Evolutionary conservation across 257 asterid genomes (phyloP).

Genomic region (Voacanga thouarsii): DNA sequence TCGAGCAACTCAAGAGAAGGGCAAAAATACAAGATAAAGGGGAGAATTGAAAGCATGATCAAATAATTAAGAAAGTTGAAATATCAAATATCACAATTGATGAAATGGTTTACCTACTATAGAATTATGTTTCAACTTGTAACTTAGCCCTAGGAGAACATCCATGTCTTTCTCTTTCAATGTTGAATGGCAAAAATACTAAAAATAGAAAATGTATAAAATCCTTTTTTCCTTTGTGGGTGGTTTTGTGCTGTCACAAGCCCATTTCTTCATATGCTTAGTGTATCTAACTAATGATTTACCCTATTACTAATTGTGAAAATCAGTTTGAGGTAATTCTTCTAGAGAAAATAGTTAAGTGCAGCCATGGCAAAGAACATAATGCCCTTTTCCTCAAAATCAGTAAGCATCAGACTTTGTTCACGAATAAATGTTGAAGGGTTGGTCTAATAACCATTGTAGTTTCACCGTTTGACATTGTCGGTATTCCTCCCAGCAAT

Average conservation of each 20-base stretch:
- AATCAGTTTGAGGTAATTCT: not conserved
- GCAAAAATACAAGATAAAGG: no score
- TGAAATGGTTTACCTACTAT: no score
- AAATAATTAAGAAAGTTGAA: no score
- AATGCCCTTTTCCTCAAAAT: not conserved
- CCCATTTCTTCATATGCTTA: not conserved
- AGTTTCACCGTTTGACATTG: slow-evolving; percentile 86
- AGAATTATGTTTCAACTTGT: no score
- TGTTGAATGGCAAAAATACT: not conserved
- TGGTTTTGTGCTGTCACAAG: not conserved
- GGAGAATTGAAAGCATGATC: no score
- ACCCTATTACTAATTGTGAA: not conserved
- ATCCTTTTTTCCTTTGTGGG: not conserved
- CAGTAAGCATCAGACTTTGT: not conserved
- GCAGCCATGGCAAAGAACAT: not conserved
- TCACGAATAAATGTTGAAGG: not conserved
- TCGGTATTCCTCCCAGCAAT: slow-evolving; percentile 92
- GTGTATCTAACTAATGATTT: not conserved
- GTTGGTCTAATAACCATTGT: slow-evolving; percentile 61
- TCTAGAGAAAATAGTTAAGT: not conserved
- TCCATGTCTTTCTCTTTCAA: no score
- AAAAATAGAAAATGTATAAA: not conserved
- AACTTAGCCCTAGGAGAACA: no score
- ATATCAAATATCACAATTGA: no score
- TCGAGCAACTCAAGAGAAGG: no score